Evolutionary conservation across 352 stramenopile genomes (phyloP).

Genomic region (Phytophthora citricola): DNA sequence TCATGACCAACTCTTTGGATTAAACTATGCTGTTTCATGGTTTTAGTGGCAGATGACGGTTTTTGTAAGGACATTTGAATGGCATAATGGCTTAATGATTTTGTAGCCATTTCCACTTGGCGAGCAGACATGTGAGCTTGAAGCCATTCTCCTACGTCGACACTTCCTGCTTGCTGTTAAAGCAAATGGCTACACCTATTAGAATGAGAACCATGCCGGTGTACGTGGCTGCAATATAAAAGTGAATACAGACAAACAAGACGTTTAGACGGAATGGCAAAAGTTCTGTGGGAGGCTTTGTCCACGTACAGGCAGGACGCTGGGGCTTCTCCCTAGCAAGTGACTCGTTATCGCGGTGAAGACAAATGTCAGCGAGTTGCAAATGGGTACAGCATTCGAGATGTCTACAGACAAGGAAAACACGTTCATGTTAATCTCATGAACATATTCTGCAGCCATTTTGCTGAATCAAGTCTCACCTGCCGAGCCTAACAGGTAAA

Average conservation of each 20-base stretch:
- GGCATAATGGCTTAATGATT: background rate
- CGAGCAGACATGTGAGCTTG: too few relatives aligned
- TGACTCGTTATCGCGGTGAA: constrained; percentile 87
- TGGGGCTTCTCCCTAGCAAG: constrained; percentile 77
- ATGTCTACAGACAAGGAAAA: constrained; percentile 55
- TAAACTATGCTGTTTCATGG: background rate
- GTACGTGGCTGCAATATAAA: constrained; percentile 54
- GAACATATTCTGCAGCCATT: background rate
- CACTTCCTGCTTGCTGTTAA: constrained; percentile 55
- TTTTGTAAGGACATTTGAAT: constrained; percentile 27
- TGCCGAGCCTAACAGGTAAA: constrained; percentile 77
- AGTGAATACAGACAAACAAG: background rate
- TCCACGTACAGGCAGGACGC: constrained; percentile 66
- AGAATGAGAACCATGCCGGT: constrained; percentile 69
- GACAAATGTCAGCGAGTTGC: constrained; percentile 89
- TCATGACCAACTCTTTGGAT: constrained; percentile 34
- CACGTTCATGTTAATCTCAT: background rate
- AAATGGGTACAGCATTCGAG: constrained; percentile 88
- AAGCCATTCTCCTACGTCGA: background rate
- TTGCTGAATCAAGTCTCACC: constrained; percentile 39
- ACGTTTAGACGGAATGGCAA: background rate
- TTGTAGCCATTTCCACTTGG: background rate
- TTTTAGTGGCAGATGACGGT: background rate
- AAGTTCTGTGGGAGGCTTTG: background rate
- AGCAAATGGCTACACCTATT: constrained; percentile 69